These are phyloP conservation scores for Funneliformis geosporum DNA, from an alignment of 192 early-diverging fungal genomes.

Conservation along the genomic window DNA sequence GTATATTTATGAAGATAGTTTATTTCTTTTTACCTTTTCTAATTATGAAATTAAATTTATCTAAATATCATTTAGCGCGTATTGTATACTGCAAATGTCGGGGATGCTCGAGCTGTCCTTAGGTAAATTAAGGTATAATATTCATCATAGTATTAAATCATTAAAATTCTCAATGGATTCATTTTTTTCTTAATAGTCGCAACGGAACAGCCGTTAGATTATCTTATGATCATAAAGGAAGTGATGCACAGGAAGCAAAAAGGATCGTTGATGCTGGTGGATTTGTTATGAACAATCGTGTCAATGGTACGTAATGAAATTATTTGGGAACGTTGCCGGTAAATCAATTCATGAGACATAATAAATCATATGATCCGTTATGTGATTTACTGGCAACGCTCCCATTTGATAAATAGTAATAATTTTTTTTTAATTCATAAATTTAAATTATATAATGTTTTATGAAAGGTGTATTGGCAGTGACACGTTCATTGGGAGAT, in stretches of 20 bases:
- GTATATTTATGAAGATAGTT: neutral
- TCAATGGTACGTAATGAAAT: constrained; percentile 70
- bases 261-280: constrained; percentile 92
- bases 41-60: neutral
- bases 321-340: too few species aligned
- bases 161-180: neutral
- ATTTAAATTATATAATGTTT: neutral
- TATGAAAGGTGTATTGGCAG: constrained; percentile 81
- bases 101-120: constrained; percentile 95
- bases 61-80: constrained; percentile 55
- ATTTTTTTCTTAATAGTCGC: constrained; percentile 53
- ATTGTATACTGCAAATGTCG: constrained; percentile 94
- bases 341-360: too few species aligned
- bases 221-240: constrained; percentile 98
- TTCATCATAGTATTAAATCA: neutral
- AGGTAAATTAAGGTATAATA: constrained; percentile 48
- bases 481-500: constrained; percentile 95
- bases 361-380: too few species aligned
- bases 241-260: constrained; percentile 84
- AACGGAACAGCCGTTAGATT: constrained; percentile 80
- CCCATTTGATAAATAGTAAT: constrained; percentile 1
- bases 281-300: constrained; percentile 96
- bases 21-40: neutral
- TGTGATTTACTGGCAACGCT: too few species aligned
- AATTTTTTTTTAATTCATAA: neutral